phyloP scores from a whole-genome alignment of 352 stramenopile species.

The Globisporangium parvum region DNA sequence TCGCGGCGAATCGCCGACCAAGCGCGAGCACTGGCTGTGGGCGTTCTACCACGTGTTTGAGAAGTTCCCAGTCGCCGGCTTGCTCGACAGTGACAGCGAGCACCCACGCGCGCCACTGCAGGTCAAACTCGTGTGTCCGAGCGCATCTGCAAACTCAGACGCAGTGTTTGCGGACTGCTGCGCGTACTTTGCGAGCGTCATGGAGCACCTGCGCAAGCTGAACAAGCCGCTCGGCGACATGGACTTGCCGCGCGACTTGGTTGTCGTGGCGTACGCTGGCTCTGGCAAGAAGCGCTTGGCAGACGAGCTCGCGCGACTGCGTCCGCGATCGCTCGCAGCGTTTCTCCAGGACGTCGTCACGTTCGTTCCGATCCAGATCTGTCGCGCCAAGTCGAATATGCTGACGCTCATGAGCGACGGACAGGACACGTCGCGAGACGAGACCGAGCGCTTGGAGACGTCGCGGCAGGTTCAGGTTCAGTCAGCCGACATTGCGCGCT shows the following conservation, averaged over 20 bases:
- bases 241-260: slow-evolving; percentile 17
- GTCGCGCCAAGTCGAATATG: slow-evolving; percentile 51
- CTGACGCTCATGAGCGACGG: slow-evolving; percentile 50
- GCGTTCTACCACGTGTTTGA: slow-evolving; percentile 45
- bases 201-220: slow-evolving; percentile 41
- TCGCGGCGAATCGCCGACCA: slow-evolving; percentile 11
- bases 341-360: slow-evolving; percentile 46
- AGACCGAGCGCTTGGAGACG: slow-evolving; percentile 16
- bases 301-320: slow-evolving; percentile 11
- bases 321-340: slow-evolving; percentile 9
- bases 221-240: slow-evolving; percentile 50
- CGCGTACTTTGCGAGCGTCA: slow-evolving; percentile 30
- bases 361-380: slow-evolving; percentile 72
- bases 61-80: slow-evolving; percentile 40
- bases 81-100: slow-evolving; percentile 7
- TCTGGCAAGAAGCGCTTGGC: slow-evolving; percentile 3
- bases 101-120: slow-evolving; percentile 10
- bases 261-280: slow-evolving; percentile 1
- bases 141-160: neutral
- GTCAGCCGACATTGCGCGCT: slow-evolving; percentile 35
- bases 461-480: slow-evolving; percentile 17
- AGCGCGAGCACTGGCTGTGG: slow-evolving; percentile 20
- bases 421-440: slow-evolving; percentile 18
- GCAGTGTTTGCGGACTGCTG: neutral
- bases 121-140: slow-evolving; percentile 19